phyloP scores from a whole-genome alignment of 2,329 filamentous ascomycete genomes.

The Penicillium glabrum region DNA sequence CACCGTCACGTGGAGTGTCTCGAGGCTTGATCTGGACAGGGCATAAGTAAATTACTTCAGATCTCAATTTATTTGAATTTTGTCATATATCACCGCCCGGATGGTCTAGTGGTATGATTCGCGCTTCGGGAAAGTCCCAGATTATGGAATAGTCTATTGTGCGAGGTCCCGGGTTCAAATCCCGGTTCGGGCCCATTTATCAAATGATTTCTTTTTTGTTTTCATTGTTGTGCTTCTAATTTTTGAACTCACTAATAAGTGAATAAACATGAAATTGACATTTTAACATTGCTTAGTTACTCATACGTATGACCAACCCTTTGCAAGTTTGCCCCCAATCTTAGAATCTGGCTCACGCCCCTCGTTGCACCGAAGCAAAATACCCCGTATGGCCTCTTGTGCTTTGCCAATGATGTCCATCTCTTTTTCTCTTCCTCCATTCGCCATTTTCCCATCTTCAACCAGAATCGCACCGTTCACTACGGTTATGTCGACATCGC shows the following conservation, averaged over 20 bases:
- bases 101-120: neutral
- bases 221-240: neutral
- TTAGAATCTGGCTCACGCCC: neutral
- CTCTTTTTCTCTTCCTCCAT: slow-evolving; percentile 12
- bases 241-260: neutral
- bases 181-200: neutral
- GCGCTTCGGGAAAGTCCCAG: neutral
- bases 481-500: slow-evolving; percentile 44
- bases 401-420: slow-evolving; percentile 10
- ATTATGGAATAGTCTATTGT: neutral
- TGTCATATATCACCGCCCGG: neutral
- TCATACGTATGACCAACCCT: slow-evolving; percentile 8
- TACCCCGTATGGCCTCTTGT: slow-evolving; percentile 1
- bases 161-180: neutral
- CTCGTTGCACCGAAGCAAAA: slow-evolving; percentile 7
- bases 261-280: neutral
- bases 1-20: slow-evolving; percentile 11
- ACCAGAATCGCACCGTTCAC: slow-evolving; percentile 43
- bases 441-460: slow-evolving; percentile 27
- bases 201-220: neutral
- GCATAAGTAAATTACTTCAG: fast-evolving
- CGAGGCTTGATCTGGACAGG: neutral
- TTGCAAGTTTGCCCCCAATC: slow-evolving; percentile 8
- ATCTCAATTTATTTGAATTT: neutral
- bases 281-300: neutral